Percentiles rank a stretch among this genome's conserved stretches.
Conservation (phyloP, 2,329 filamentous ascomycete species). For the Xylariaceae sp. region DNA sequence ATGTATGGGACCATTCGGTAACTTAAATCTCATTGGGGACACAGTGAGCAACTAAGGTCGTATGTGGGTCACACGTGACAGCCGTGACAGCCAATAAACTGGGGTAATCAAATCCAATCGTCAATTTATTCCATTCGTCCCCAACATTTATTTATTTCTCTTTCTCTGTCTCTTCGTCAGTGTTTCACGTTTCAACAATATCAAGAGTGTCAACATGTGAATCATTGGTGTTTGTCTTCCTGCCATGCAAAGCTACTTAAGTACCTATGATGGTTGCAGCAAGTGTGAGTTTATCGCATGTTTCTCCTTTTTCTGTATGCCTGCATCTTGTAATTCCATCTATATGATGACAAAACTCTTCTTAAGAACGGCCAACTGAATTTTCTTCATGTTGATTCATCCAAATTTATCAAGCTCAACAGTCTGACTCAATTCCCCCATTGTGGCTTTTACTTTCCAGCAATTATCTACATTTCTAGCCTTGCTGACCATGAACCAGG, state of each 20-base stretch:
- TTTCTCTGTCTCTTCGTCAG: background rate
- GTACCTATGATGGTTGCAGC: no score
- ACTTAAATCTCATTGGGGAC: no score
- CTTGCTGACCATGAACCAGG: conserved; percentile 21
- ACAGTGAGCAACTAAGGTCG: conserved; percentile 21
- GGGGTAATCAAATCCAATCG: no score
- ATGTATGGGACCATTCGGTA: no score
- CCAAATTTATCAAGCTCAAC: conserved; percentile 64
- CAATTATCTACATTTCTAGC: background rate
- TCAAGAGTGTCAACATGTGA: background rate
- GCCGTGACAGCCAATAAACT: no score
- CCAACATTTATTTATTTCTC: no score
- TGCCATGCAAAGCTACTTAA: background rate
- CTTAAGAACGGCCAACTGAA: conserved; percentile 72
- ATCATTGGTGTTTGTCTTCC: background rate
- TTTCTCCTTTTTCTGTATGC: background rate
- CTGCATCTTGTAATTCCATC: conserved; percentile 1
- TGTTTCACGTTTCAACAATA: background rate
- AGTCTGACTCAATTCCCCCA: conserved; percentile 53
- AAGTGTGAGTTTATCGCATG: conserved; percentile 15
- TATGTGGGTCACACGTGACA: background rate
- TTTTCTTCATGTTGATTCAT: conserved; percentile 57
- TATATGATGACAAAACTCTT: conserved; percentile 56
- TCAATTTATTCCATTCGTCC: no score
- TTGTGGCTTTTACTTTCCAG: conserved; percentile 4